These are phyloP conservation scores for Sclerospora graminicola DNA, from an alignment of 352 stramenopile genomes.

Conservation along the genomic window DNA sequence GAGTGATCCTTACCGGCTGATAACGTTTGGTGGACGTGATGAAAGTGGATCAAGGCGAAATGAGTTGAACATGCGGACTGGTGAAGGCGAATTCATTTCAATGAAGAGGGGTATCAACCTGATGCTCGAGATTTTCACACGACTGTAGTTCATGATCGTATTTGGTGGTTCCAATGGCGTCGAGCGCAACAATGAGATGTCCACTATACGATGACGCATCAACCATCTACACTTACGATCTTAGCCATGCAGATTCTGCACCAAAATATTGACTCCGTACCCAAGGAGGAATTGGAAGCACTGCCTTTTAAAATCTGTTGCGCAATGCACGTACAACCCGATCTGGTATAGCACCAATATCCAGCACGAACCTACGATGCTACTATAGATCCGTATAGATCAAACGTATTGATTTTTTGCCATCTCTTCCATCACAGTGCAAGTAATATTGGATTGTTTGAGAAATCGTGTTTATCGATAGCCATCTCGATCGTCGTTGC, in stretches of 20 bases:
- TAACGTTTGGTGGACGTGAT: constrained; percentile 77
- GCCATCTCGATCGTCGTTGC: too few relatives aligned
- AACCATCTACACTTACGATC: constrained; percentile 55
- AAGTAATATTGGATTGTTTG: too few relatives aligned
- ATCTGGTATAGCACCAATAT: constrained; percentile 55
- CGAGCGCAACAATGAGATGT: constrained; percentile 76
- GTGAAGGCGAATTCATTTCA: constrained; percentile 45
- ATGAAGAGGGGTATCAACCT: constrained; percentile 50
- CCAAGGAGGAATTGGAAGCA: constrained; percentile 29
- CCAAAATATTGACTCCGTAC: constrained; percentile 28
- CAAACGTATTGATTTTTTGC: too few relatives aligned
- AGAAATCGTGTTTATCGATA: too few relatives aligned
- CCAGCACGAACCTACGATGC: too few relatives aligned
- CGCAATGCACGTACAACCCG: constrained; percentile 47
- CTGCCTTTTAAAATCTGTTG: constrained; percentile 64
- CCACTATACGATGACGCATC: constrained; percentile 46
- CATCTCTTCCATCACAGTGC: too few relatives aligned
- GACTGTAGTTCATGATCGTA: constrained; percentile 62
- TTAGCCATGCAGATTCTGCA: constrained; percentile 60
- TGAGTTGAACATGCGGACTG: constrained; percentile 50
- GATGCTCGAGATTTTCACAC: constrained; percentile 79
- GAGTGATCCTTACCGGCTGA: constrained; percentile 21
- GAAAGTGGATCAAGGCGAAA: constrained; percentile 58
- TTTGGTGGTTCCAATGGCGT: constrained; percentile 79
- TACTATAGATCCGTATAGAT: too few relatives aligned